Base-by-base conservation (phyloP, 495 filamentous ascomycete genomes). In the Podospora anserina region DNA sequence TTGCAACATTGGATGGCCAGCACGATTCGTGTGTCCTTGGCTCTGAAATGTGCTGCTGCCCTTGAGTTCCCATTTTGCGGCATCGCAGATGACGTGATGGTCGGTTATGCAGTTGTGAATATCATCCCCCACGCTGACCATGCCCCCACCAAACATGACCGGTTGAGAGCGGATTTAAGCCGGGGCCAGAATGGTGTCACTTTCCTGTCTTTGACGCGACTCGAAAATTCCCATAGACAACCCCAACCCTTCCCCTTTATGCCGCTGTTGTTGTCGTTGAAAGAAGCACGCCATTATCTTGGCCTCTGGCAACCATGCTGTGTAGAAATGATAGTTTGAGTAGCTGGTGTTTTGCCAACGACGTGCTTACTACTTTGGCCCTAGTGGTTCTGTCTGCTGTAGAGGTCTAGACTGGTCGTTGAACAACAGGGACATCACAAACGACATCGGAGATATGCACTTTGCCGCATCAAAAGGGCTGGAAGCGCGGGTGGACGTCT, bases 251-350 rank as follows among this genome's bases (percentile, higher is more conserved):
- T 5, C n/a, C 23, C n/a, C 18, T 58, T 20, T 58, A 15, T 18
- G 7, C 55, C n/a, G n/a, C 55, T 49, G 13, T 49, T 49, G 9
- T 49, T 49, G 39, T 58, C n/a, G 55, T 5, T 58, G 55, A 58
- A 58, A 58, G n/a, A 49, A 58, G 55, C 55, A 58, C 55, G 55
- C 55, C 55, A 58, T 58, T 58, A 26, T 23, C 55, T 1, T 58
- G 19, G 55, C 55, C 23, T 20, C 23, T 58, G 15, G 18, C 55
- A 19, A 58, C 55, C 23, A 15, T 26, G 55, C 4, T 26, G 11
- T 20, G 30, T 18, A 58, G 55, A 19, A 58, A 58, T 26, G 15
- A 49, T 49, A 49, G 39, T 49, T 3, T 13, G 2, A 49, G 39
- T 11, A 6, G 13, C 2, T 49, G 7, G 5, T n/a, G 15, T 1